A percentile compares a stretch with the other conserved stretches of the same genome.
phyloP scores from a whole-genome alignment of 768 basidiomycete species.

The Russula olivacea region DNA sequence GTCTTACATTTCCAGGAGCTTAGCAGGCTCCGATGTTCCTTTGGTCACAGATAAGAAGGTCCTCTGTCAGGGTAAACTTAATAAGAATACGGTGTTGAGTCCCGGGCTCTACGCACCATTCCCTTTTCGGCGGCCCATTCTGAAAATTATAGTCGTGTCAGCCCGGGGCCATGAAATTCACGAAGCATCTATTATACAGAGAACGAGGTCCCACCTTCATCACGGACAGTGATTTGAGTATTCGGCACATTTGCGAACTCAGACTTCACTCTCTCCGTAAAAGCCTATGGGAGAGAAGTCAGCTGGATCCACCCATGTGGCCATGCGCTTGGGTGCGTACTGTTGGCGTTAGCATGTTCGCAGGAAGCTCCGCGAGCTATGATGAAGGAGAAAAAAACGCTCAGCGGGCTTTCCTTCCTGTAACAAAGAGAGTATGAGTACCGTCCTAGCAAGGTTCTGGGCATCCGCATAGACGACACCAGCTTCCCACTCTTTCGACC shows the following conservation, averaged over 20 bases:
- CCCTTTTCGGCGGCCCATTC: slow-evolving; percentile 80
- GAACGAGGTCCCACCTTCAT: slow-evolving; percentile 50
- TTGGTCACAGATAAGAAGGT: slow-evolving; percentile 84
- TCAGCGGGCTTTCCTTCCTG: neutral
- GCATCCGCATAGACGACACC: slow-evolving; percentile 69
- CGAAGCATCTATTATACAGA: neutral
- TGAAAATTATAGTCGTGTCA: slow-evolving; percentile 28
- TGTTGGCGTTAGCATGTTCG: slow-evolving; percentile 81
- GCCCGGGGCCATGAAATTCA: neutral
- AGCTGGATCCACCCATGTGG: slow-evolving; percentile 22
- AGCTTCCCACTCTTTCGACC: slow-evolving; percentile 60
- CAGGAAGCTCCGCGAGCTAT: slow-evolving; percentile 80
- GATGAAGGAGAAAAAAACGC: neutral
- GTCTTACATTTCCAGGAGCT: slow-evolving; percentile 74
- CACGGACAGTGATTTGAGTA: slow-evolving; percentile 62
- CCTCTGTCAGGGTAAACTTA: slow-evolving; percentile 38
- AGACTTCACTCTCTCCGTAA: slow-evolving; percentile 61
- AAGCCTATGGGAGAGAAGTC: slow-evolving; percentile 39
- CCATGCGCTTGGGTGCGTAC: slow-evolving; percentile 32
- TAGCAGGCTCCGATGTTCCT: slow-evolving; percentile 77
- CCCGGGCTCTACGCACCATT: slow-evolving; percentile 47
- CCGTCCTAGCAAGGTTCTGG: slow-evolving; percentile 77
- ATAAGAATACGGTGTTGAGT: neutral
- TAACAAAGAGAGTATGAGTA: slow-evolving; percentile 30
- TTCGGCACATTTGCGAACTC: slow-evolving; percentile 63